Percentiles rank a stretch among this genome's conserved stretches.
These are phyloP conservation scores for Cucumis sativus DNA, from an alignment of 306 rosid species.

Conservation along the genomic window DNA sequence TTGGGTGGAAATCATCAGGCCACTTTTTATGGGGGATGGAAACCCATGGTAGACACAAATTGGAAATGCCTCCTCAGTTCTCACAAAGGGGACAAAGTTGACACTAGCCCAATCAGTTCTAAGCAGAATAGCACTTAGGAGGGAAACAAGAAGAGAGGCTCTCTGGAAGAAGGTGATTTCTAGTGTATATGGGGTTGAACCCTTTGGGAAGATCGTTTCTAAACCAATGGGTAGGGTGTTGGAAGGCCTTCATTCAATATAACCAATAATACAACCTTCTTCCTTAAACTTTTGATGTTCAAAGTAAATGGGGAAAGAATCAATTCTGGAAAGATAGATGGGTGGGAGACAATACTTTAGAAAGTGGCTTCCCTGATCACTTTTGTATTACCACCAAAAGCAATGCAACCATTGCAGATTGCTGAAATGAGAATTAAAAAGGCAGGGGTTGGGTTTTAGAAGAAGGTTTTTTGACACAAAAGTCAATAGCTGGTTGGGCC, in stretches of 20 bases:
- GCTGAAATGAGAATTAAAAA: not conserved
- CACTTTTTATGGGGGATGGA: not conserved
- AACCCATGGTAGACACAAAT: not conserved
- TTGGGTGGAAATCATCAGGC: not conserved
- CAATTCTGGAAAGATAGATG: no score
- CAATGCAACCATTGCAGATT: not conserved
- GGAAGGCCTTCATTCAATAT: no score
- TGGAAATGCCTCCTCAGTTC: no score
- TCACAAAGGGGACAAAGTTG: no score
- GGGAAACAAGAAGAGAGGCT: not conserved
- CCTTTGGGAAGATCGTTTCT: not conserved
- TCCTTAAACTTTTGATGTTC: no score
- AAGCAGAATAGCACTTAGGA: no score
- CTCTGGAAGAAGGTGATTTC: not conserved
- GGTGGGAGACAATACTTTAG: not conserved
- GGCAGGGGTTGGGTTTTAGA: not conserved
- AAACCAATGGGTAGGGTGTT: no score
- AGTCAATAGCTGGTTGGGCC: not conserved
- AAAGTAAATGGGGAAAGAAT: no score
- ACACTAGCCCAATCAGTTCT: no score
- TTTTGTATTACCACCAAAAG: not conserved
- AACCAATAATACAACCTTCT: no score
- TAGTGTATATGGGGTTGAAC: not conserved
- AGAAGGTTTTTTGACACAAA: no score
- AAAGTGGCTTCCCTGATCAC: not conserved